Evolutionary conservation across 1,284 basidiomycete species (phyloP), one percentile per base, ranked within the genome.

Genomic region (Quambalaria eucalypti): DNA sequence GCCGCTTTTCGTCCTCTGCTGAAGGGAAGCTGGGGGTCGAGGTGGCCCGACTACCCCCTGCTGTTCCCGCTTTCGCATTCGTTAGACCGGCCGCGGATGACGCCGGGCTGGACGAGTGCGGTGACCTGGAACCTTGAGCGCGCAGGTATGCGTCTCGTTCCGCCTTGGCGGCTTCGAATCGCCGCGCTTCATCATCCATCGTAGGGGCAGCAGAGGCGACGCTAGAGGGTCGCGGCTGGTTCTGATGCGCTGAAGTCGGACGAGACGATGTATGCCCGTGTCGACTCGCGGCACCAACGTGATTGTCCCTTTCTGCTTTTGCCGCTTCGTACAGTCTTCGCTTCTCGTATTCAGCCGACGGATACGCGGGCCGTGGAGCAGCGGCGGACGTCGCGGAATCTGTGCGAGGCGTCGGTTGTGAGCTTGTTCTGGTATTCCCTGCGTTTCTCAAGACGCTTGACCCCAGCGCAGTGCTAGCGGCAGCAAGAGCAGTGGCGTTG

Each of bases 1-100:
- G 48, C 29, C 33, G 16, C 25, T 48, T 47, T 21, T 54, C 49
- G n/a, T 48, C 47, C 36, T 50, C 51, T n/a, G 42, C 48, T 3
- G 42, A 46, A 3, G 42, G 42, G 12, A 46, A 46, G 12, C 7
- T 12, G 42, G 4, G 42, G n/a, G 7, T 3, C 16, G 42, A 7
- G 42, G 12, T 46, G 42, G 42, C 21, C 16, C 25, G 42, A 14
- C 10, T 5, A 12, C 36, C n/a, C n/a, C n/a, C n/a, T n/a, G n/a
- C n/a, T n/a, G n/a, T n/a, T n/a, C n/a, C n/a, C n/a, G n/a, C n/a
- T n/a, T n/a, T n/a, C n/a, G n/a, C n/a, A n/a, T n/a, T n/a, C n/a
- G n/a, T n/a, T n/a, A n/a, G n/a, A n/a, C n/a, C n/a, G n/a, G n/a
- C n/a, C n/a, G n/a, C n/a, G n/a, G n/a, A n/a, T n/a, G n/a, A n/a